A percentile compares a stretch with the other conserved stretches of the same genome.
These are phyloP conservation scores for Penicillium sp. DNA, from an alignment of 2,329 filamentous ascomycete species.

Conservation along the genomic window DNA sequence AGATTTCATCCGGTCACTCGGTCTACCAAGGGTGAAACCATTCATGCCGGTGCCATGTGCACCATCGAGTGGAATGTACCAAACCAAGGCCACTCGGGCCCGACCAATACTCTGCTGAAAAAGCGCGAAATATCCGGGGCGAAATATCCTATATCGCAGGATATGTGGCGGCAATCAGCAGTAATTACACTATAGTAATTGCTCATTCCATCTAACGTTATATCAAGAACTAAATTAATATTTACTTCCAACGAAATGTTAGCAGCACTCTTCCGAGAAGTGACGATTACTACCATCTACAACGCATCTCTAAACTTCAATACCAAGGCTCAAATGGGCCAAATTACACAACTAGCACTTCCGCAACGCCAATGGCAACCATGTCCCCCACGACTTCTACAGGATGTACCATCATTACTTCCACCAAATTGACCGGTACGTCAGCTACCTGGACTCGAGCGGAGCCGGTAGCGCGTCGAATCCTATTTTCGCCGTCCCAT, in stretches of 20 bases:
- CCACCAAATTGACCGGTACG: neutral
- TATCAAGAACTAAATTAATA: neutral
- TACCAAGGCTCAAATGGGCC: neutral
- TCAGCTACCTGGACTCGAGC: neutral
- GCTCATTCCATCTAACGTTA: neutral
- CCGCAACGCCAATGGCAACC: no score
- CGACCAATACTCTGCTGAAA: neutral
- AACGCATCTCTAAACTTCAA: neutral
- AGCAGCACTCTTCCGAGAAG: neutral
- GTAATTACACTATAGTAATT: neutral
- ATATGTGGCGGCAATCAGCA: neutral
- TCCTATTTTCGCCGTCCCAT: neutral
- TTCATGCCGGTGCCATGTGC: neutral
- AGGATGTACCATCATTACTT: neutral
- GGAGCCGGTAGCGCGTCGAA: neutral
- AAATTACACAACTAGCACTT: neutral
- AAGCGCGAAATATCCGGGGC: neutral
- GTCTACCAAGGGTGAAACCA: neutral
- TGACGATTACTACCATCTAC: neutral
- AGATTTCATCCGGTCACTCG: neutral
- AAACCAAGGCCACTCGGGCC: neutral
- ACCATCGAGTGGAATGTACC: neutral
- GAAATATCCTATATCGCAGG: neutral
- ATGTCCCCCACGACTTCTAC: no score
- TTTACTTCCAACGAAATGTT: neutral